Evolutionary conservation across 495 filamentous ascomycete species (phyloP).

Genomic region (Polyplosphaeria fusca): DNA sequence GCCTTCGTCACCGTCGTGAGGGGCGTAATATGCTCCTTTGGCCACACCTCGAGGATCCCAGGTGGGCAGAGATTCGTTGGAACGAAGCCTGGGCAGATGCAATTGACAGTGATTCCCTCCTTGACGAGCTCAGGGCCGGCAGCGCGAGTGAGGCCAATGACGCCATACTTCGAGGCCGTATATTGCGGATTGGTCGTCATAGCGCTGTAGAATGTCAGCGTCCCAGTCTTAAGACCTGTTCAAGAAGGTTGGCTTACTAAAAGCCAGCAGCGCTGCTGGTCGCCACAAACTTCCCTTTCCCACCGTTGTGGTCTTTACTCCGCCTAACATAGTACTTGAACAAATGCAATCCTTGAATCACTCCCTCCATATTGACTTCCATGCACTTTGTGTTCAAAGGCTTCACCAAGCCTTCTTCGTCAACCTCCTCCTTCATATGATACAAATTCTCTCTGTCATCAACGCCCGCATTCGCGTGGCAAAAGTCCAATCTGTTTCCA

Average conservation of each 20-base stretch:
- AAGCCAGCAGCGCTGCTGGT: conserved; percentile 21
- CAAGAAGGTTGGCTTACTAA: conserved; percentile 14
- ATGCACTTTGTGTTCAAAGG: conserved; percentile 44
- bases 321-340: conserved; percentile 45
- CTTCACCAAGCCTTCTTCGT: conserved; percentile 35
- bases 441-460: conserved; percentile 38
- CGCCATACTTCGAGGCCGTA: conserved; percentile 39
- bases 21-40: conserved; percentile 44
- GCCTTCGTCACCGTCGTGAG: conserved; percentile 41
- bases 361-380: conserved; percentile 45
- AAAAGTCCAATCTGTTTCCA: conserved; percentile 44
- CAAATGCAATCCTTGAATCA: conserved; percentile 47
- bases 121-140: conserved; percentile 31
- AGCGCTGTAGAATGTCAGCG: conserved; percentile 11
- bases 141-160: conserved; percentile 41
- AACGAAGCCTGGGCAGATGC: conserved; percentile 43
- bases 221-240: not conserved
- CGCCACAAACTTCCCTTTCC: conserved; percentile 30
- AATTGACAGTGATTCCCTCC: conserved; percentile 44
- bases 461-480: conserved; percentile 49
- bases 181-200: conserved; percentile 41
- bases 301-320: conserved; percentile 19
- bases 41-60: conserved; percentile 38
- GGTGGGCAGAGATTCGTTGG: conserved; percentile 41
- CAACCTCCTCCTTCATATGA: conserved; percentile 28